Evolutionary conservation across 352 stramenopile genomes (phyloP).

Genomic region (Globisporangium spinosum): DNA sequence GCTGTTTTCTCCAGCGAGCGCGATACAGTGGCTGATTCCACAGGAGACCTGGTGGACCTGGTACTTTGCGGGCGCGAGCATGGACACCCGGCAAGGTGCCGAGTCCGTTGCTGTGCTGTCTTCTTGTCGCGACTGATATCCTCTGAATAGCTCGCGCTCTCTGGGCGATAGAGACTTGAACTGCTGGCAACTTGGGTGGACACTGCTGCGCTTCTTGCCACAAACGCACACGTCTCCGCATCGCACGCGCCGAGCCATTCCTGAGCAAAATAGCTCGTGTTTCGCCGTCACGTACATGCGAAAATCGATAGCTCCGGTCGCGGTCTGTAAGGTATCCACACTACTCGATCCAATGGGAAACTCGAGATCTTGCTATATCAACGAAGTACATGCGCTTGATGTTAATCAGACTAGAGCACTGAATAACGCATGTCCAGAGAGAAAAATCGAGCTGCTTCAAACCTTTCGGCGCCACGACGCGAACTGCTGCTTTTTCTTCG

Average conservation of each 20-base stretch:
- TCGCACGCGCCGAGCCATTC: conserved; percentile 7
- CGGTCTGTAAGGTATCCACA: neutral
- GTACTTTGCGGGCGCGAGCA: neutral
- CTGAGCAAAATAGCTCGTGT: neutral
- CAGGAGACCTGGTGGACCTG: conserved; percentile 33
- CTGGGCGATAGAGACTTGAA: conserved; percentile 22
- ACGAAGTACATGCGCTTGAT: neutral
- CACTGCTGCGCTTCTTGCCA: conserved; percentile 15
- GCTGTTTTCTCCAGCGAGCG: conserved; percentile 9
- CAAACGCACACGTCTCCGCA: conserved; percentile 23
- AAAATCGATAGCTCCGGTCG: neutral
- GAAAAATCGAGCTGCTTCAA: too few species aligned
- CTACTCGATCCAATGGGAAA: neutral
- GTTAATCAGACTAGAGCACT: neutral
- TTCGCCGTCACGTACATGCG: neutral
- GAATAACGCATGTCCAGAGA: too few species aligned
- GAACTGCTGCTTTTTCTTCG: neutral
- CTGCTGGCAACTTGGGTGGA: conserved; percentile 15
- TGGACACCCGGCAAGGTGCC: neutral
- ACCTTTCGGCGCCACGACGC: conserved; percentile 15
- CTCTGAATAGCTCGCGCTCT: neutral
- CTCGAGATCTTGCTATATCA: conserved; percentile 1
- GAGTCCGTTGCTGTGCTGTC: neutral
- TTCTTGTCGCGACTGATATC: neutral
- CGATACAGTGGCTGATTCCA: conserved; percentile 38